phyloP scores from a whole-genome alignment of 176 grass and related monocot genomes.

The Luzula sylvatica region DNA sequence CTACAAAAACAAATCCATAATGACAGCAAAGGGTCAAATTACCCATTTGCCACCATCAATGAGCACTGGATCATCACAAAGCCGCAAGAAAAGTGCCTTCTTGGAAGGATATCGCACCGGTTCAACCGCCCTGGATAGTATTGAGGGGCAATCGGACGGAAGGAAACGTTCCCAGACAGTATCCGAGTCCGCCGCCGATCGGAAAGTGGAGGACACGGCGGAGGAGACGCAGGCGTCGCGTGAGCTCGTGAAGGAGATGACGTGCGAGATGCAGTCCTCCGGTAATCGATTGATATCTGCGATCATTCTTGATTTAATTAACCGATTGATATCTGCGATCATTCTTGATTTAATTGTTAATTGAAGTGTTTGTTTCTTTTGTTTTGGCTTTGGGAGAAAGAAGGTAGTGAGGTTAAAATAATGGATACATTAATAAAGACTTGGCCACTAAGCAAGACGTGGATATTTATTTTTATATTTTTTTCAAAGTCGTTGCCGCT shows the following conservation, averaged over 20 bases:
- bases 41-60: conserved; percentile 15
- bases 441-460: background rate
- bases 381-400: too few relatives aligned
- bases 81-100: conserved; percentile 15
- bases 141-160: background rate
- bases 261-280: conserved; percentile 12
- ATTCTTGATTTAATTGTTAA: too few relatives aligned
- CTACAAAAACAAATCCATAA: background rate
- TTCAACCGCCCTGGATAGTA: background rate
- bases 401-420: background rate
- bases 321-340: background rate
- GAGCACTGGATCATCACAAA: conserved; percentile 14
- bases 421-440: background rate
- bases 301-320: too few relatives aligned
- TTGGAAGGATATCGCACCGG: conserved; percentile 8
- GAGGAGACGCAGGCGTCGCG: conserved; percentile 10
- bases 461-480: too few relatives aligned
- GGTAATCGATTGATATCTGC: conserved; percentile 5
- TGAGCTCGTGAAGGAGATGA: conserved; percentile 1
- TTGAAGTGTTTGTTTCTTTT: background rate
- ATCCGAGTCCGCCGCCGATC: conserved; percentile 8
- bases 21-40: background rate
- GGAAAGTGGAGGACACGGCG: conserved; percentile 9
- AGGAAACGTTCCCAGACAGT: conserved; percentile 15
- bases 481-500: too few relatives aligned